Evolutionary conservation across 208 protist genomes (phyloP).

Genomic region (Trypanosoma boissoni): DNA sequence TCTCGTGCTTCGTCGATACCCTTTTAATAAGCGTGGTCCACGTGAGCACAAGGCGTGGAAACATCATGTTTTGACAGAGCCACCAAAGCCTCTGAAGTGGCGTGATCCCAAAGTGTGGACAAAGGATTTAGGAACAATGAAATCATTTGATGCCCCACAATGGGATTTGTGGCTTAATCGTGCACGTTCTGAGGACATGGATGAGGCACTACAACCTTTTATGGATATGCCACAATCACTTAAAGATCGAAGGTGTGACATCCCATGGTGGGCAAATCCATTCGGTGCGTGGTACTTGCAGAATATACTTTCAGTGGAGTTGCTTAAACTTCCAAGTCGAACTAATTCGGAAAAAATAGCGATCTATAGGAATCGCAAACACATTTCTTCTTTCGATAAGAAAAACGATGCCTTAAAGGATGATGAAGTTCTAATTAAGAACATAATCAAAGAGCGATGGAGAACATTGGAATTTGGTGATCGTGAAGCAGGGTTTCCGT

Average conservation of each 20-base stretch:
- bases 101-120: constrained; percentile 93
- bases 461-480: constrained; percentile 91
- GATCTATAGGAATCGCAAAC: constrained; percentile 69
- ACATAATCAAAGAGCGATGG: constrained; percentile 89
- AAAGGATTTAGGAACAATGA: constrained; percentile 84
- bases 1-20: constrained; percentile 62
- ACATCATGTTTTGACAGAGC: constrained; percentile 87
- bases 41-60: constrained; percentile 91
- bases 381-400: constrained; percentile 35
- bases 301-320: constrained; percentile 88
- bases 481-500: constrained; percentile 81
- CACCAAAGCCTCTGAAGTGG: constrained; percentile 86
- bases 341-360: constrained; percentile 91
- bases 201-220: constrained; percentile 91
- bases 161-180: constrained; percentile 91
- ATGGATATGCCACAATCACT: constrained; percentile 94
- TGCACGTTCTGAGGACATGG: constrained; percentile 84
- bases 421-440: constrained; percentile 81
- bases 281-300: constrained; percentile 93
- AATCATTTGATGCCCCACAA: constrained; percentile 90
- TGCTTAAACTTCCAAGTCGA: constrained; percentile 83
- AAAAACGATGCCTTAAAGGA: constrained; percentile 62
- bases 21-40: constrained; percentile 86
- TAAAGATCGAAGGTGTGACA: constrained; percentile 89
- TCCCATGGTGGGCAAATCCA: constrained; percentile 93